Evolutionary conservation across 2,329 filamentous ascomycete genomes (phyloP), one percentile per base, ranked within the genome.

Genomic region (Aureobasidium pullulans): DNA sequence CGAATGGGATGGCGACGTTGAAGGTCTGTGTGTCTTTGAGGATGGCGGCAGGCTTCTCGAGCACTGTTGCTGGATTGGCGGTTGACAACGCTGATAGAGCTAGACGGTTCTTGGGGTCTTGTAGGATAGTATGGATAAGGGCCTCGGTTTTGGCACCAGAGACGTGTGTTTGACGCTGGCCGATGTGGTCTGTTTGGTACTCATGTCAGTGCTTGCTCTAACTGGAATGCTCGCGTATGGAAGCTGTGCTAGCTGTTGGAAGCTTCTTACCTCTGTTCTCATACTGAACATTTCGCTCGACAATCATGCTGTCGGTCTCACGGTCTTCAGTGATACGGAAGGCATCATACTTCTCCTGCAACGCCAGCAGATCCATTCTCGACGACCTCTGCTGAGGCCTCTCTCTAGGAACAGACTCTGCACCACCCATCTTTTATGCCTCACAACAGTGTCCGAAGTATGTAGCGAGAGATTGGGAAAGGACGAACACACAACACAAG

Each of bases 1-100:
- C 90, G 58, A 89, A 80, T 0, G 90, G 88, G 62, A 96, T 91
- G 71, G 84, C 85, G 71, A 91, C 75, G 69, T 92, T 95, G 84
- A 91, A 96, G 62, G 88, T 81, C 59, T 96, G 90, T 58, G 84
- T 86, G 70, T 94, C 87, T 42, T 81, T 74, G 61, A 90, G 82
- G 58, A 82, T 75, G 31, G 86, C 77, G 0, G 83, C 75, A 8
- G 82, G 82, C 42, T 85, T 87, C 57, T 81, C 80, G 44, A 96
- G 80, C 46, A 91, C 79, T 10, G 82, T 73, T 60, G 81, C 80
- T 6, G 88, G 85, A 62, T 89, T 81, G 64, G 86, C 84, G 9
- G 81, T 79, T 69, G 83, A 86, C 52, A 95, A 77, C 2, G 88
- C 88, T 1, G 86, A 84, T 36, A 94, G 80, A 5, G 89, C 90